phyloP scores from a whole-genome alignment of 2,329 filamentous ascomycete genomes.

The Neopestalotiopsis sp. region DNA sequence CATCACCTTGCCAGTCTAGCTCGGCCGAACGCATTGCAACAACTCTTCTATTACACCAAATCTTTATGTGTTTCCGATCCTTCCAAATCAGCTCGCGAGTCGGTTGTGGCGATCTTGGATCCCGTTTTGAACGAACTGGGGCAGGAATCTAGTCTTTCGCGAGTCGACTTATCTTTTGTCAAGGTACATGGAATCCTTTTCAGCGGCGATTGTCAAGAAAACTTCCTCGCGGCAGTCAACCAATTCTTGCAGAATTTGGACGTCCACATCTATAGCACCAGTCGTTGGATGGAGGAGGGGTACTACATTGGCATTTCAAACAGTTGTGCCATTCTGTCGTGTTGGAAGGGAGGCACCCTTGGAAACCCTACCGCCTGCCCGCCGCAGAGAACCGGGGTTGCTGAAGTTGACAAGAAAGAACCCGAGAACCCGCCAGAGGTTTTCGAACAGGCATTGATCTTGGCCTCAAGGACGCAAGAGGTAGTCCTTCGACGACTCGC shows the following conservation, averaged over 20 bases:
- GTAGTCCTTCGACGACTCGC: conserved; percentile 56
- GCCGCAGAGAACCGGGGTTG: conserved; percentile 32
- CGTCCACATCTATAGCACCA: conserved; percentile 57
- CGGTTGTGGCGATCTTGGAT: too few relatives aligned
- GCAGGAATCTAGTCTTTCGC: conserved; percentile 39
- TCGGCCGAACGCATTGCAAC: too few relatives aligned
- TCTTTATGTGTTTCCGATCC: too few relatives aligned
- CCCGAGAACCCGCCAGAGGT: conserved; percentile 24
- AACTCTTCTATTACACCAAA: too few relatives aligned
- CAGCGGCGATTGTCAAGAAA: conserved; percentile 50
- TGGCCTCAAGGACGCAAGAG: conserved; percentile 31
- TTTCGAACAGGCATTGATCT: conserved; percentile 29
- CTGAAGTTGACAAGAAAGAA: conserved; percentile 27
- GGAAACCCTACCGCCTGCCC: conserved; percentile 34
- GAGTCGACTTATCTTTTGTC: conserved; percentile 66
- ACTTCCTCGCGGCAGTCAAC: conserved; percentile 47
- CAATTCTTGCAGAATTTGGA: conserved; percentile 62
- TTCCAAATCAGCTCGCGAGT: too few relatives aligned
- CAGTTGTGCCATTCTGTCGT: too few relatives aligned
- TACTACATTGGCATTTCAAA: conserved; percentile 59
- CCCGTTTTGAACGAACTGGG: conserved; percentile 49
- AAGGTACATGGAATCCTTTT: conserved; percentile 70
- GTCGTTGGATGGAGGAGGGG: conserved; percentile 58
- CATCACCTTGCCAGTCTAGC: too few relatives aligned
- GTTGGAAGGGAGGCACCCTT: too few relatives aligned